Conservation (phyloP, 139 green algal species). For the Haematococcus lacustris region DNA sequence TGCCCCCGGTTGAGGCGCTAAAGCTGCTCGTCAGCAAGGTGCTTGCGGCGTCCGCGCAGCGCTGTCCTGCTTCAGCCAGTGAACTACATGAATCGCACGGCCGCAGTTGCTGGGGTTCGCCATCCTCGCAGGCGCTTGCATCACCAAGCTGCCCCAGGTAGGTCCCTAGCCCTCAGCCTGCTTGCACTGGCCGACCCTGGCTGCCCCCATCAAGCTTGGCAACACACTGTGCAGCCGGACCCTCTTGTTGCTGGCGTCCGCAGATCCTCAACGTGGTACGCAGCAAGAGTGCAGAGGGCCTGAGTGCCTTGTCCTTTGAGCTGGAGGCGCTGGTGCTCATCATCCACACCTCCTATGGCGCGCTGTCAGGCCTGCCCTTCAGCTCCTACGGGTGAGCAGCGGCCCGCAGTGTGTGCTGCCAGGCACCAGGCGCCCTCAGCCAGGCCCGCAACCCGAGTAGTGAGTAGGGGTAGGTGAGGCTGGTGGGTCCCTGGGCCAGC, state of each 20-base stretch:
- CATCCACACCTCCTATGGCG: slow-evolving; percentile 64
- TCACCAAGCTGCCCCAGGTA: slow-evolving; percentile 80
- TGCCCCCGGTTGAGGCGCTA: neutral
- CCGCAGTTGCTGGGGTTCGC: slow-evolving; percentile 58
- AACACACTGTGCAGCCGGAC: neutral
- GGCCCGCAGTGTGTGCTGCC: neutral
- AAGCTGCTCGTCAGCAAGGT: neutral
- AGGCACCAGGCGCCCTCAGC: neutral
- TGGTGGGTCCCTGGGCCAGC: neutral
- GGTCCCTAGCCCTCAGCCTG: neutral
- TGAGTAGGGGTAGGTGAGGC: neutral
- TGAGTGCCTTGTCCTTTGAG: slow-evolving; percentile 61
- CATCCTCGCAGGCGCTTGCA: slow-evolving; percentile 55
- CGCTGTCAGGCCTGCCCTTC: slow-evolving; percentile 58
- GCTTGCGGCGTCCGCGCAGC: neutral
- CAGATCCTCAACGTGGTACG: slow-evolving; percentile 54
- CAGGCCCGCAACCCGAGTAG: neutral
- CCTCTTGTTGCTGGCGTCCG: neutral
- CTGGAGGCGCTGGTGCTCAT: slow-evolving; percentile 63
- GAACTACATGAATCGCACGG: neutral
- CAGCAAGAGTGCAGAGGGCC: slow-evolving; percentile 52
- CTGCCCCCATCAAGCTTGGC: neutral
- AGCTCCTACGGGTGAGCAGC: slow-evolving; percentile 49
- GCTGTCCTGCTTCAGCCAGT: neutral
- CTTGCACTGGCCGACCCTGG: neutral